Conservation (phyloP, 1,139 yeast genomes). For the Arxiozyma heterogenica region DNA sequence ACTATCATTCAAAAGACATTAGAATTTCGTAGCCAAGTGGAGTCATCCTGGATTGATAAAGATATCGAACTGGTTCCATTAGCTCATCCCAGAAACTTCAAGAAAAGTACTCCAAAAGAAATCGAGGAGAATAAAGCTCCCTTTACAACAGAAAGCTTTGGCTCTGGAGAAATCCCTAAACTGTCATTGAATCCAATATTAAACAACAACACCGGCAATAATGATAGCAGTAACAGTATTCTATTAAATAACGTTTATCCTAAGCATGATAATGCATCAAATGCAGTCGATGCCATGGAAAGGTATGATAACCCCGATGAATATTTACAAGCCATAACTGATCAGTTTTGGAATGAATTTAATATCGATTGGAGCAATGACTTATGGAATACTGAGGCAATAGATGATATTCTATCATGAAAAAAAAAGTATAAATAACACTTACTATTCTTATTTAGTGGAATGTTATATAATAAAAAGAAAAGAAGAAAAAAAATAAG, state of each 20-base stretch:
- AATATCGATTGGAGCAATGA: conserved; percentile 13
- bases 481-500: not conserved
- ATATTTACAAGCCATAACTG: conserved; percentile 8
- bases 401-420: not conserved
- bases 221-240: not conserved
- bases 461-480: not conserved
- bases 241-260: not conserved
- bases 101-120: not conserved
- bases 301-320: not conserved
- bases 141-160: not conserved
- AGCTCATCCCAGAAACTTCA: not conserved
- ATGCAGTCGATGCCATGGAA: not conserved
- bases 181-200: not conserved
- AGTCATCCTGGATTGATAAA: conserved; percentile 11
- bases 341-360: conserved; percentile 17
- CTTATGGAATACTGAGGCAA: conserved; percentile 5
- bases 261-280: not conserved
- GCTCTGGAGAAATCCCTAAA: not conserved
- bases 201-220: not conserved
- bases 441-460: too few species aligned
- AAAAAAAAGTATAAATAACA: too few species aligned
- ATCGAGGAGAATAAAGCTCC: not conserved
- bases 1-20: conserved; percentile 17
- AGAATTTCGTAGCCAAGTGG: conserved; percentile 14
- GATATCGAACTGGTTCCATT: not conserved